Percentiles rank a stretch among this genome's conserved stretches.
phyloP scores from a whole-genome alignment of 768 basidiomycete genomes.

The Krasilnikovozyma curviuscula region DNA sequence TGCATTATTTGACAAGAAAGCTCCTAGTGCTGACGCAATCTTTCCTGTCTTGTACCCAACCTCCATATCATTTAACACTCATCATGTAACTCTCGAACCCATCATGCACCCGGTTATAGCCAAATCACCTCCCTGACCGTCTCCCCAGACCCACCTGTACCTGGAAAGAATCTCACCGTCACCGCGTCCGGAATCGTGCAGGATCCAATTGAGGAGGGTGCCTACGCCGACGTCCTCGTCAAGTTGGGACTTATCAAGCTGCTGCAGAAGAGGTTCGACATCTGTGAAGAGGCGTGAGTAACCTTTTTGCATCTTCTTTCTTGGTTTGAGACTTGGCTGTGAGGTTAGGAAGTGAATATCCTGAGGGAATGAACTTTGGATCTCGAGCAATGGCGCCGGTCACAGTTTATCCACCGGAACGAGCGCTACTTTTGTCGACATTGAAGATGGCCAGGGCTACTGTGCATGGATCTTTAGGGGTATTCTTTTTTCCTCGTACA shows the following conservation, averaged over 20 bases:
- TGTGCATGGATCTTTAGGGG: too few species aligned
- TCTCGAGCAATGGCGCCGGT: too few species aligned
- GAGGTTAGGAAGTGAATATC: background rate
- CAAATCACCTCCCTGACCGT: conserved; percentile 53
- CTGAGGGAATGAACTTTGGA: too few species aligned
- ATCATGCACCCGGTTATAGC: conserved; percentile 11
- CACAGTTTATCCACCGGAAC: too few species aligned
- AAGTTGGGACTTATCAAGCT: conserved; percentile 88
- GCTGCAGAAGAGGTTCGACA: conserved; percentile 60
- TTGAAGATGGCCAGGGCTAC: too few species aligned
- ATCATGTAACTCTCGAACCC: conserved; percentile 22
- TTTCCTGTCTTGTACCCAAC: background rate
- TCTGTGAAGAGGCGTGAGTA: conserved; percentile 86
- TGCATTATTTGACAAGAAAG: conserved; percentile 11
- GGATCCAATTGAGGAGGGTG: conserved; percentile 62
- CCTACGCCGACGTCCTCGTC: conserved; percentile 70
- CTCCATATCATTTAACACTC: conserved; percentile 33
- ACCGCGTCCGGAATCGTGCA: conserved; percentile 44
- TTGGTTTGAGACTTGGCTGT: background rate
- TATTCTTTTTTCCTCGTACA: too few species aligned
- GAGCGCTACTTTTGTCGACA: too few species aligned
- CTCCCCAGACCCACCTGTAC: conserved; percentile 70
- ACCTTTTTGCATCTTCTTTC: background rate
- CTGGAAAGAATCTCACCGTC: conserved; percentile 75
- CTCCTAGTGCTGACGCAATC: conserved; percentile 7